These are phyloP conservation scores for Starmerella cellae DNA, from an alignment of 805 yeast genomes.

Conservation along the genomic window DNA sequence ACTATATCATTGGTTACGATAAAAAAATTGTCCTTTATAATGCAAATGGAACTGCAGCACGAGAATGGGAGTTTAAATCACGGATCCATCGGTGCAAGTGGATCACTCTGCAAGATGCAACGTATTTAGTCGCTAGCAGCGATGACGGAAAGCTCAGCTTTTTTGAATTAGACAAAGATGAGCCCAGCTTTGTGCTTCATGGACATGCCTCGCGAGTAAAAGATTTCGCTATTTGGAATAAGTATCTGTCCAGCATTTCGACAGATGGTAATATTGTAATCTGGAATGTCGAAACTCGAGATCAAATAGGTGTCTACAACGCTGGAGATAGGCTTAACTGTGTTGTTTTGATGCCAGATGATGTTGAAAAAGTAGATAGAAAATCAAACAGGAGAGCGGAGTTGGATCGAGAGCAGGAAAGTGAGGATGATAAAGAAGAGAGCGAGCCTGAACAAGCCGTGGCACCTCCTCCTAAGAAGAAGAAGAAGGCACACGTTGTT, in stretches of 20 bases:
- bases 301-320: constrained; percentile 80
- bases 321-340: constrained; percentile 87
- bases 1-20: constrained; percentile 62
- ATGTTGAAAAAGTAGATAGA: constrained; percentile 53
- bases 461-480: constrained; percentile 16
- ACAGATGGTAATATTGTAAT: constrained; percentile 90
- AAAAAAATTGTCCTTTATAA: constrained; percentile 4
- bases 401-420: constrained; percentile 67
- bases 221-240: constrained; percentile 44
- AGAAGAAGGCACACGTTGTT: constrained; percentile 23
- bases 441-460: constrained; percentile 13
- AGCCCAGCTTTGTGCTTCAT: constrained; percentile 40
- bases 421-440: constrained; percentile 26
- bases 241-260: constrained; percentile 64
- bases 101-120: constrained; percentile 34
- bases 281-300: constrained; percentile 59
- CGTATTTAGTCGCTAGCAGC: constrained; percentile 44
- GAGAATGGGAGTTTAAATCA: constrained; percentile 30
- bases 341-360: constrained; percentile 56
- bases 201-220: constrained; percentile 85
- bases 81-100: constrained; percentile 60
- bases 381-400: too few relatives aligned
- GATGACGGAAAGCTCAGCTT: constrained; percentile 60
- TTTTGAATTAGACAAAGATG: constrained; percentile 28
- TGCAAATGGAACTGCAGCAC: constrained; percentile 40